phyloP scores from a whole-genome alignment of 164 flowering plant genomes.

The Amborella trichopoda region DNA sequence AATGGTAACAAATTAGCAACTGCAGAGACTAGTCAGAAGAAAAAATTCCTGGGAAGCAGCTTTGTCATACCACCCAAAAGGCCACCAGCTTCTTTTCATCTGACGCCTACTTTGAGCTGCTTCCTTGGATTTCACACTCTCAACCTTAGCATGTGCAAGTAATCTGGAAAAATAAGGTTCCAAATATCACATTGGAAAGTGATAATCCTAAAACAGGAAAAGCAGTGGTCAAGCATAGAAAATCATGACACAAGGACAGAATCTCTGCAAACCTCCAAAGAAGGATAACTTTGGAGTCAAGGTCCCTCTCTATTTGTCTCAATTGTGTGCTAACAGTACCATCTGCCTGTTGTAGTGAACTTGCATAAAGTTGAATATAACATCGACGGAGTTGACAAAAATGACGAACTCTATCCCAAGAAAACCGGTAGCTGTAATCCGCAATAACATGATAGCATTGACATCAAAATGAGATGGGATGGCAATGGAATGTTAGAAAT shows the following conservation, averaged over 20 bases:
- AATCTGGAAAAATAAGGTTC: constrained; percentile 62
- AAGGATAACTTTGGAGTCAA: constrained; percentile 89
- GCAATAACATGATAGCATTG: constrained; percentile 5
- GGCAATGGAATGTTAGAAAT: too few relatives aligned
- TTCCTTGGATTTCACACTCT: constrained; percentile 78
- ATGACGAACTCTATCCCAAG: constrained; percentile 75
- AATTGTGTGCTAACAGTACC: constrained; percentile 33
- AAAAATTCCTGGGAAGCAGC: too few relatives aligned
- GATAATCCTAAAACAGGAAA: too few relatives aligned
- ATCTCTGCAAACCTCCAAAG: constrained; percentile 67
- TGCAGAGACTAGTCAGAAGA: too few relatives aligned
- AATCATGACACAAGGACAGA: too few relatives aligned
- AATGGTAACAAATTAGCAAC: too few relatives aligned
- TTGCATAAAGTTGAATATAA: constrained; percentile 81
- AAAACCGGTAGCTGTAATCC: constrained; percentile 62
- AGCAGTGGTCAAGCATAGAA: too few relatives aligned
- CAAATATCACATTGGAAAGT: too few relatives aligned
- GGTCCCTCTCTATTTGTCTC: constrained; percentile 78
- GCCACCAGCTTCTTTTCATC: constrained; percentile 73
- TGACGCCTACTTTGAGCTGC: constrained; percentile 60
- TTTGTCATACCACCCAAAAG: constrained; percentile 65
- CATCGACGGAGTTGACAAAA: constrained; percentile 82
- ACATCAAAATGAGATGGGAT: background rate
- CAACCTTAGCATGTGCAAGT: constrained; percentile 97
- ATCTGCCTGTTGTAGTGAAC: constrained; percentile 49